Conservation (phyloP, 2,329 filamentous ascomycete species). For the Pseudogymnoascus sp. region DNA sequence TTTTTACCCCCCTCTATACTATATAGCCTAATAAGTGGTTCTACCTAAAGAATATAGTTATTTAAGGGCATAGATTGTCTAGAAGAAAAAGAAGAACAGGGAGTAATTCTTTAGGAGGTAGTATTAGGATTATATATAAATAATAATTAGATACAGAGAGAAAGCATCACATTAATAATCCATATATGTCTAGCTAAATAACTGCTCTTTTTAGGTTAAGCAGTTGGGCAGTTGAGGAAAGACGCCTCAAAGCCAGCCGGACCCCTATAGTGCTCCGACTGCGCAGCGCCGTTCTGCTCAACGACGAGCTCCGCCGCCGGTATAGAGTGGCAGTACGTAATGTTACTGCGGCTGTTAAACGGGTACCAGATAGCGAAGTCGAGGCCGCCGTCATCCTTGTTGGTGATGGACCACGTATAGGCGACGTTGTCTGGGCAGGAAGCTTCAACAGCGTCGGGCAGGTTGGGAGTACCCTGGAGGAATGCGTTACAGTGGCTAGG, state of each 20-base stretch:
- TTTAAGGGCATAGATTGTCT: too few species aligned
- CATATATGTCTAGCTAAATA: background rate
- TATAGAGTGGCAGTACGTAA: conserved; percentile 17
- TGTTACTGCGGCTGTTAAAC: conserved; percentile 15
- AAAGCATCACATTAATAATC: background rate
- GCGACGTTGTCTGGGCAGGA: conserved; percentile 27
- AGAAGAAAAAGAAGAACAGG: too few species aligned
- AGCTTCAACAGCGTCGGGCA: conserved; percentile 33
- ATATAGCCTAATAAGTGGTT: too few species aligned
- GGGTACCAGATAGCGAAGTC: conserved; percentile 16
- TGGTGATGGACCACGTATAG: conserved; percentile 15
- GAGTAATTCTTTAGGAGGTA: too few species aligned
- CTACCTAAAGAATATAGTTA: too few species aligned
- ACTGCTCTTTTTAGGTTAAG: background rate
- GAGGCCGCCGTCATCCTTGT: conserved; percentile 9
- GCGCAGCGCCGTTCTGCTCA: conserved; percentile 18
- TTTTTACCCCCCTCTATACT: too few species aligned
- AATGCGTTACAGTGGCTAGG: conserved; percentile 25
- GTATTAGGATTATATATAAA: too few species aligned
- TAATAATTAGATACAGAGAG: background rate
- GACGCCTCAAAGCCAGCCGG: conserved; percentile 13
- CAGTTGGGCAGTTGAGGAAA: conserved; percentile 12
- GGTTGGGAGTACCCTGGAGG: conserved; percentile 26
- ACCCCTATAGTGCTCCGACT: conserved; percentile 13
- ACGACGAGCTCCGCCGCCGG: conserved; percentile 20